Base-by-base conservation (phyloP, 2,329 filamentous ascomycete genomes). In the Ophiostoma fasciatum region DNA sequence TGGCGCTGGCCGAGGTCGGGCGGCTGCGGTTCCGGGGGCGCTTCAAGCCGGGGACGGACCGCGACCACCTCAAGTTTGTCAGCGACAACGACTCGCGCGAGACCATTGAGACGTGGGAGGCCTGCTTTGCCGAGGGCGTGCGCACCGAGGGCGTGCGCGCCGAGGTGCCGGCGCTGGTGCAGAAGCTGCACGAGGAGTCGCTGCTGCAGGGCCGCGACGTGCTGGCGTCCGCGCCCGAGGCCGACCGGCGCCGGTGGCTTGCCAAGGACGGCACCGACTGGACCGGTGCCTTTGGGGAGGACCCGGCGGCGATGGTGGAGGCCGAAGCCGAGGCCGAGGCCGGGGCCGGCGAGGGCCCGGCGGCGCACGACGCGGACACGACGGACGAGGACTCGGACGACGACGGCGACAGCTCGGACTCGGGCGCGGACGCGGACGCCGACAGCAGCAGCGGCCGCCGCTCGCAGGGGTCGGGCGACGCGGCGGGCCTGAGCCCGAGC, bases 61-160 rank as follows among this genome's bases (percentile, higher is more conserved):
- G 82, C 36, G 80, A 83, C 14, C 90, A 96, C 52, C 70, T 82
- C 45, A 67, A 66, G 2, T 94, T 94, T 47, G 77, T 94, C 17
- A 71, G 75, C 32, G 82, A 92, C 55, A 94, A 93, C 49, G 77
- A 93, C 52, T 78, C 80, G 1, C 78, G 88, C 22, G 90, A 96
- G 62, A 94, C 87, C 0, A 93, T 83, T 45, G 88, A 96, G 59
- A 82, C 80, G 0, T 96, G 87, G 84, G 85, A 94, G 55, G 82
- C 85, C 1, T 94, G 88, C 53, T 73, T 80, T 28, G 75, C 84
- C 0, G 87, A 96, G 55, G 88, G 88, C 11, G 82, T 94, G 0
- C 74, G 90, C 3, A 59, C 66, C 12, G 70, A 76, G 37, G 68
- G 74, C 20, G 83, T 94, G 1, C 61, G 69, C 9, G 68, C 75